Conservation (phyloP, 495 filamentous ascomycete genomes). For the Talaromyces borbonicus region DNA sequence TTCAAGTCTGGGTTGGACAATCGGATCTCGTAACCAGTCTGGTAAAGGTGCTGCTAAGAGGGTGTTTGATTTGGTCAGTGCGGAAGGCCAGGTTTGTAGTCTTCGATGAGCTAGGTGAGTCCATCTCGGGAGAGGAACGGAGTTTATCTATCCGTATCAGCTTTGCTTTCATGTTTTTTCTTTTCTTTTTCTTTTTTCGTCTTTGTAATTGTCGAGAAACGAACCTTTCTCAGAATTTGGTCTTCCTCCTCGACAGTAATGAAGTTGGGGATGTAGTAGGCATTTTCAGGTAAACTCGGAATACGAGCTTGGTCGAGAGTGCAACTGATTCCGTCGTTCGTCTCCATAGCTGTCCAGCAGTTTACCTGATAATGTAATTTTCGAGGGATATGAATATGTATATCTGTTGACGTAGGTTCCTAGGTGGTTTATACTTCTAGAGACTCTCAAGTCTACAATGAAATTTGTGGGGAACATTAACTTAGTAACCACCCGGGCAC, state of each 20-base stretch:
- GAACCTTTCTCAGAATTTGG: slow-evolving; percentile 57
- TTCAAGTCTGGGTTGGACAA: slow-evolving; percentile 54
- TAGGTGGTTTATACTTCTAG: too few species aligned
- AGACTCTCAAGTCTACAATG: too few species aligned
- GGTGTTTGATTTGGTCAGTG: slow-evolving; percentile 58
- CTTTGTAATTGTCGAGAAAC: too few species aligned
- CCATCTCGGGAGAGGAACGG: slow-evolving; percentile 70
- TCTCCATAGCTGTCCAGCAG: too few species aligned
- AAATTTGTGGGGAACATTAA: background rate
- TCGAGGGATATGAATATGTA: too few species aligned
- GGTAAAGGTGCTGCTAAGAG: slow-evolving; percentile 71
- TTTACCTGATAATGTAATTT: too few species aligned
- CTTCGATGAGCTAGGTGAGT: slow-evolving; percentile 74
- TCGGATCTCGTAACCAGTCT: slow-evolving; percentile 60
- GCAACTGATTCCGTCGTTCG: background rate
- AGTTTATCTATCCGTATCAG: slow-evolving; percentile 24
- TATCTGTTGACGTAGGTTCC: too few species aligned
- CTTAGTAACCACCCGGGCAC: too few species aligned
- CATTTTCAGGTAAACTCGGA: slow-evolving; percentile 47
- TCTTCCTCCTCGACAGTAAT: slow-evolving; percentile 68
- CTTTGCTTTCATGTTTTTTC: too few species aligned
- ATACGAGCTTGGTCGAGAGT: slow-evolving; percentile 43
- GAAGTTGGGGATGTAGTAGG: slow-evolving; percentile 86
- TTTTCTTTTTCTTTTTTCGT: too few species aligned
- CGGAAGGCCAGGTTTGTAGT: slow-evolving; percentile 82